Evolutionary conservation across 73 alveolate species (phyloP).

Genomic region (Stentor coeruleus): DNA sequence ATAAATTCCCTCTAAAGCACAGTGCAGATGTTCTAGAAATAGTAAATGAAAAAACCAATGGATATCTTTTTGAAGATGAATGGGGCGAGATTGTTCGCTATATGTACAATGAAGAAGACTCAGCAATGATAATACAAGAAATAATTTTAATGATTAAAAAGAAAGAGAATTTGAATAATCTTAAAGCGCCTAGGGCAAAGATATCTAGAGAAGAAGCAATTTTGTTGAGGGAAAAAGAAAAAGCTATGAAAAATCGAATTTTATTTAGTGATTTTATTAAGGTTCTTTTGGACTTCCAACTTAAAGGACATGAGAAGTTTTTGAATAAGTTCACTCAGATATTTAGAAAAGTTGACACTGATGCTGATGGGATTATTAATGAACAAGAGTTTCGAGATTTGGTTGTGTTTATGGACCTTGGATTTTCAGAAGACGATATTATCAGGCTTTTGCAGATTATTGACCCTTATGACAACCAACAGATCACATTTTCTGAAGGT

Average conservation of each 20-base stretch:
- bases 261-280: conserved; percentile 44
- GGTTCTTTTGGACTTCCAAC: conserved; percentile 88
- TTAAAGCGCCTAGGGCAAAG: not conserved
- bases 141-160: not conserved
- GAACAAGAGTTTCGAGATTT: conserved; percentile 89
- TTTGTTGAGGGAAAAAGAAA: conserved; percentile 3
- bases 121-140: not conserved
- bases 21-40: conserved; percentile 50
- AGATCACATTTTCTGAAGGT: conserved; percentile 91
- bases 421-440: conserved; percentile 71
- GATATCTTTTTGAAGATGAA: conserved; percentile 61
- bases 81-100: conserved; percentile 73
- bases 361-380: conserved; percentile 84
- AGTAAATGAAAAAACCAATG: conserved; percentile 50
- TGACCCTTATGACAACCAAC: conserved; percentile 93
- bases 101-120: conserved; percentile 82
- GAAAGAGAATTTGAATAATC: not conserved
- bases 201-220: conserved; percentile 1
- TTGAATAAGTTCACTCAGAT: conserved; percentile 72
- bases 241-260: not conserved
- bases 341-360: conserved; percentile 81
- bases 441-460: conserved; percentile 71
- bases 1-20: conserved; percentile 51
- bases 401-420: conserved; percentile 62
- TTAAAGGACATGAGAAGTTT: conserved; percentile 93